Base-by-base conservation (phyloP, 2,329 filamentous ascomycete genomes). In the Pseudocercospora musae region DNA sequence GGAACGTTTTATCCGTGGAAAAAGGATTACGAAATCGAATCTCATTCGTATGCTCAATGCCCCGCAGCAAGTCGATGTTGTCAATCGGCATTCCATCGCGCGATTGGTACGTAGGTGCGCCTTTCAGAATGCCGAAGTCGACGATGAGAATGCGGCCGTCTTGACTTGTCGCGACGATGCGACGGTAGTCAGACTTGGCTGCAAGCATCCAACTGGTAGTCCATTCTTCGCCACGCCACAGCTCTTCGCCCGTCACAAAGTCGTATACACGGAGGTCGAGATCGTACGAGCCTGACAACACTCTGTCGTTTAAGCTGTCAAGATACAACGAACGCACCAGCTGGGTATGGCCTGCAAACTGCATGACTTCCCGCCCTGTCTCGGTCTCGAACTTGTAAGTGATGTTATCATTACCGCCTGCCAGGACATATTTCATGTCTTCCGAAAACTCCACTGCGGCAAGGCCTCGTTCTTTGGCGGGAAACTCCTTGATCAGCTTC, bases 301-400 rank as follows among this genome's bases (percentile, higher is more conserved):
- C 87, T 54, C 95, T 87, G 18, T 90, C 89, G 72, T 92, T 95
- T 59, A 90, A 84, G 58, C 87, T 91, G 77, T 99, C 95, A 66
- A 98, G 87, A 80, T 97, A 93, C 63, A 99, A 80, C 56, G 90
- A 95, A 62, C 95, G 88, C 23, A 99, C 94, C 29, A 99, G 84
- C 63, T 89, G 89, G 27, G 88, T 85, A 76, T 99, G 95, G 5
- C 93, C 94, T 53, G 85, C 84, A 75, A 96, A 90, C 73, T 90
- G 88, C 65, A 88, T 87, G 56, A 96, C 82, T 69, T 93, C 89
- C 70, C 92, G 88, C 64, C 93, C 93, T 1, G 92, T 96, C 71
- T 91, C 90, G 57, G 93, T 92, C 76, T 98, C 92, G 85, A 96
- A 99, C 74, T 98, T 91, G 74, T 96, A 95, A 65, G 98, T 97